Conservation (phyloP, 1,284 basidiomycete species). For the Puccinia brachypodii region DNA sequence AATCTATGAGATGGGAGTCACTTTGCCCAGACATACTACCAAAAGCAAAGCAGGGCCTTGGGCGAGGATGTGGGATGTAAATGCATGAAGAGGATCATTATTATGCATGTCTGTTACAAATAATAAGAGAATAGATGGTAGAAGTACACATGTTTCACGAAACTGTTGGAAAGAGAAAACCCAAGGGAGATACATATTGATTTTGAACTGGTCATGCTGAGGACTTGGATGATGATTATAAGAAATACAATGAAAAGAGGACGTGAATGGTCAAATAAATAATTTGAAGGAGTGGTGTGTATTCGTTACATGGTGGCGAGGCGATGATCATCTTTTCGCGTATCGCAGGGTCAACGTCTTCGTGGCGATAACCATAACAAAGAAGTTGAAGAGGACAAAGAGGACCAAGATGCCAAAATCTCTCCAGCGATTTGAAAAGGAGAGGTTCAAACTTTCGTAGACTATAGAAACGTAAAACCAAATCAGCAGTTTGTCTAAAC, state of each 20-base stretch:
- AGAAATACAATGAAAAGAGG: background rate
- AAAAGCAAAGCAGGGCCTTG: no score
- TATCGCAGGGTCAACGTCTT: slow-evolving; percentile 37
- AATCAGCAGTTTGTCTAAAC: background rate
- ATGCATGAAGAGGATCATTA: no score
- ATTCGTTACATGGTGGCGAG: background rate
- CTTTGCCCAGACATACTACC: no score
- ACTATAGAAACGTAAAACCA: background rate
- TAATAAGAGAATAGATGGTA: no score
- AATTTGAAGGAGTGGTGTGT: no score
- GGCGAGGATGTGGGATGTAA: no score
- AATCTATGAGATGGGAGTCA: no score
- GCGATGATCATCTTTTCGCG: slow-evolving; percentile 22
- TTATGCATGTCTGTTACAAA: no score
- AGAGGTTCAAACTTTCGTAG: slow-evolving; percentile 12
- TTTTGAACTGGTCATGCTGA: no score
- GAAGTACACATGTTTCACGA: background rate
- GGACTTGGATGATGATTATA: no score
- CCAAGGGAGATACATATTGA: background rate
- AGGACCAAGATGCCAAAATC: slow-evolving; percentile 37
- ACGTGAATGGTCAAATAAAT: no score
- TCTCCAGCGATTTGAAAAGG: slow-evolving; percentile 43
- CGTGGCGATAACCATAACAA: slow-evolving; percentile 28
- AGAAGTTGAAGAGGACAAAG: slow-evolving; percentile 30
- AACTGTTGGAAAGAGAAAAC: background rate